These are phyloP conservation scores for Diaporthe citri DNA, from an alignment of 2,329 filamentous ascomycete species.

Conservation along the genomic window DNA sequence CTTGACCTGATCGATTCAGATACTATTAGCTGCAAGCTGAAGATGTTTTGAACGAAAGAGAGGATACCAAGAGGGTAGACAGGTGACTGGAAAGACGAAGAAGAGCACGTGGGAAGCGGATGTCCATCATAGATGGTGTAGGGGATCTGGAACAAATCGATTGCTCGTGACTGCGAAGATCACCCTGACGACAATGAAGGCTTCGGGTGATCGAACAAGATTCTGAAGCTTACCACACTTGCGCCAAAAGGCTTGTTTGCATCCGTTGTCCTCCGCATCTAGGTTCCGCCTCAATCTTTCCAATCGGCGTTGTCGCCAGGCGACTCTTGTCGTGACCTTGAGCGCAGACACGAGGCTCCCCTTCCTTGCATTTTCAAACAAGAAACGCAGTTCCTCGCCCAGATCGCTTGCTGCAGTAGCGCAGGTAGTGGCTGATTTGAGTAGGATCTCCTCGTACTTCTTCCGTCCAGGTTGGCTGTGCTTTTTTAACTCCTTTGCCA, in stretches of 20 bases:
- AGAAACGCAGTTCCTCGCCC: neutral
- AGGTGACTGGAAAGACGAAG: too few species aligned
- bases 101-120: too few species aligned
- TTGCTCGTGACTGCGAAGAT: too few species aligned
- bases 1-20: neutral
- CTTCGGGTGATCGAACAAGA: fast-evolving
- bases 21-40: neutral
- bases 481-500: neutral
- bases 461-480: neutral
- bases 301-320: conserved; percentile 5
- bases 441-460: neutral
- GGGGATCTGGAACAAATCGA: too few species aligned
- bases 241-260: neutral
- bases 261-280: neutral
- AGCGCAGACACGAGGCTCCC: neutral
- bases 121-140: too few species aligned
- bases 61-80: neutral
- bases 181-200: neutral
- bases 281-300: neutral
- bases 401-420: neutral
- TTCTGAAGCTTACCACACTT: neutral
- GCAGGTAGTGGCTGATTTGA: neutral
- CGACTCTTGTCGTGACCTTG: neutral
- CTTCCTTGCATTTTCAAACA: neutral
- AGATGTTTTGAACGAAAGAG: neutral